Evolutionary conservation across 73 alveolate species (phyloP).

Genomic region (Paramecium bursaria): DNA sequence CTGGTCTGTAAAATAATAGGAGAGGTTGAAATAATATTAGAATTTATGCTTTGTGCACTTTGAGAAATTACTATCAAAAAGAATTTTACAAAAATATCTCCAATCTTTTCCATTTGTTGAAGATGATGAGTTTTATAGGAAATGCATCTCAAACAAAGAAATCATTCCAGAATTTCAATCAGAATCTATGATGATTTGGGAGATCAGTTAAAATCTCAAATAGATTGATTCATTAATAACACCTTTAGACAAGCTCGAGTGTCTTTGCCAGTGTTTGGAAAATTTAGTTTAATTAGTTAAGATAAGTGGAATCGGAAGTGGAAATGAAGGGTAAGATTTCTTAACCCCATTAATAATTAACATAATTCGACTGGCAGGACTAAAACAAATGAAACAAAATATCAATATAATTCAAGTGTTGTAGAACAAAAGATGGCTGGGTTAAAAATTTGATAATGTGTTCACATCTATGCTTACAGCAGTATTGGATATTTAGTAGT

Average conservation of each 20-base stretch:
- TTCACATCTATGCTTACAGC: too few relatives aligned
- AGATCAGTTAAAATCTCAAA: slow-evolving; percentile 43
- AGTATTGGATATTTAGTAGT: too few relatives aligned
- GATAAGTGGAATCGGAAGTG: slow-evolving; percentile 45
- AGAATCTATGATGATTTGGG: slow-evolving; percentile 1
- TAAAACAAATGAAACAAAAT: slow-evolving; percentile 18
- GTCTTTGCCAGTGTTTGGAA: not conserved
- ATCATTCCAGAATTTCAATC: not conserved
- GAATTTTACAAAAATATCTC: slow-evolving; percentile 29
- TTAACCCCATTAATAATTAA: slow-evolving; percentile 5
- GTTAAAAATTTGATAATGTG: not conserved
- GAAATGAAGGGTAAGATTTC: slow-evolving; percentile 30
- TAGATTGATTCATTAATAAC: slow-evolving; percentile 16
- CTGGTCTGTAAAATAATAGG: not conserved
- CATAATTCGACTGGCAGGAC: slow-evolving; percentile 12
- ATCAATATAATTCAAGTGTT: not conserved
- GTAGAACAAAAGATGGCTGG: not conserved
- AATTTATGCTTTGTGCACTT: not conserved
- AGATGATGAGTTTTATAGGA: not conserved
- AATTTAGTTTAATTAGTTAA: not conserved
- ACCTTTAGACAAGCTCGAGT: slow-evolving; percentile 34
- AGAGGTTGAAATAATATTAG: not conserved
- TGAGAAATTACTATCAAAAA: not conserved
- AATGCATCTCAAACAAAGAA: not conserved
- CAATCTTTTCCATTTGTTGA: not conserved